phyloP scores from a whole-genome alignment of 495 filamentous ascomycete species.

The Aspergillus hancockii region DNA sequence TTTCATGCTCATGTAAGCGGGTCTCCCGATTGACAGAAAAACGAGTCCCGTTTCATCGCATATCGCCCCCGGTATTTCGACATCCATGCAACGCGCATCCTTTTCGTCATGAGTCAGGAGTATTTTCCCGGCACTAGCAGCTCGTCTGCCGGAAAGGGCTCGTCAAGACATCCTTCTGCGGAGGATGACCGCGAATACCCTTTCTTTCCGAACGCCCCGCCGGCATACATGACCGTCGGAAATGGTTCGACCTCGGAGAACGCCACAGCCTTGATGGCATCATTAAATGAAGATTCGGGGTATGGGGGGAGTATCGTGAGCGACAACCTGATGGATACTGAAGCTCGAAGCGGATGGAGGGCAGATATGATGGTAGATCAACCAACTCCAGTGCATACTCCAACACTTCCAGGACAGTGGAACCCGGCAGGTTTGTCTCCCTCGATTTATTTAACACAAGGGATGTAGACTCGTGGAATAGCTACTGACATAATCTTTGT shows the following conservation, averaged over 20 bases:
- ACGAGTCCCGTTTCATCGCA: constrained; percentile 1
- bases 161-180: constrained; percentile 36
- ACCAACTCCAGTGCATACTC: constrained; percentile 60
- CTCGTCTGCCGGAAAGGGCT: constrained; percentile 39
- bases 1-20: constrained; percentile 4
- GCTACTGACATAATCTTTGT: constrained; percentile 6
- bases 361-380: constrained; percentile 67
- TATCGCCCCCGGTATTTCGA: constrained; percentile 7
- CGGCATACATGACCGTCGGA: constrained; percentile 85
- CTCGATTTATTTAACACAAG: neutral
- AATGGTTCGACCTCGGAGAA: constrained; percentile 77
- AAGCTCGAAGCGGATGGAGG: constrained; percentile 50
- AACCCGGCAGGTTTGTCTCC: constrained; percentile 41
- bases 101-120: constrained; percentile 70
- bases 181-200: constrained; percentile 32
- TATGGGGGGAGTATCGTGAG: constrained; percentile 77
- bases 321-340: constrained; percentile 49
- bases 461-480: neutral
- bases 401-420: constrained; percentile 49
- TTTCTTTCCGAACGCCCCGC: constrained; percentile 42
- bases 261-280: constrained; percentile 64
- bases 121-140: constrained; percentile 54
- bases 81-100: constrained; percentile 16
- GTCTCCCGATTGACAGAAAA: neutral
- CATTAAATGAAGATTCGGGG: constrained; percentile 83